phyloP scores from a whole-genome alignment of 495 filamentous ascomycete genomes.

The Neurospora sp. region DNA sequence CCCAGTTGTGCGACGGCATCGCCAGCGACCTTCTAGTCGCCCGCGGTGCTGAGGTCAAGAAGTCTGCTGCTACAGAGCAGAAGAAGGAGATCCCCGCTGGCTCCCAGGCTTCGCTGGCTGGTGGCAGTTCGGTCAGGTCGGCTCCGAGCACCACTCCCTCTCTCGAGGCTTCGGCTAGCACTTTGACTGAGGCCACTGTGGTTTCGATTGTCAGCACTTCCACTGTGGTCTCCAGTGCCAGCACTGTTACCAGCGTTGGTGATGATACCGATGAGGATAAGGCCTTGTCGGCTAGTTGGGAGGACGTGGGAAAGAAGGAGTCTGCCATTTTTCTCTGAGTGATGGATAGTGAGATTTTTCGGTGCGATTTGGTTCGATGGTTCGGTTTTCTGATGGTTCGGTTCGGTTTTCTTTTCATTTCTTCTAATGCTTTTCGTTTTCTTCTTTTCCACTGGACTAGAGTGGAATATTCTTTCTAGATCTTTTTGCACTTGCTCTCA shows the following conservation, averaged over 20 bases:
- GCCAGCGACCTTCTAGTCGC: neutral
- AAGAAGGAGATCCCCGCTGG: neutral
- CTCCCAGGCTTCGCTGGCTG: neutral
- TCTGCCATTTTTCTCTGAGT: neutral
- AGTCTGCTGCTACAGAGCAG: neutral
- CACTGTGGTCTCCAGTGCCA: neutral
- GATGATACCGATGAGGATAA: neutral
- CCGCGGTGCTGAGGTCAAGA: neutral
- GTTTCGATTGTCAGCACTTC: neutral
- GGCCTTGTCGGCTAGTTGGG: neutral
- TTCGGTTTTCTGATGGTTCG: neutral
- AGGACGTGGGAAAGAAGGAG: neutral
- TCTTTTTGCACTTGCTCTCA: neutral
- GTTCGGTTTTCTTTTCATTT: neutral
- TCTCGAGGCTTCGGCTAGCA: neutral
- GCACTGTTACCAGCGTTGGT: neutral
- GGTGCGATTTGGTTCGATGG: neutral
- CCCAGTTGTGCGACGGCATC: constrained; percentile 14
- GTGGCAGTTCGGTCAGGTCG: neutral
- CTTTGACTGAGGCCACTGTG: neutral
- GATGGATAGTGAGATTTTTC: neutral
- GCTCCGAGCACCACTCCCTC: neutral
- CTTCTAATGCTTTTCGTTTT: neutral
- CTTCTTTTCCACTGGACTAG: neutral
- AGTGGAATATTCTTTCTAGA: neutral